These are phyloP conservation scores for Phlegmacium glaucopus DNA, from an alignment of 768 basidiomycete species.

Conservation along the genomic window DNA sequence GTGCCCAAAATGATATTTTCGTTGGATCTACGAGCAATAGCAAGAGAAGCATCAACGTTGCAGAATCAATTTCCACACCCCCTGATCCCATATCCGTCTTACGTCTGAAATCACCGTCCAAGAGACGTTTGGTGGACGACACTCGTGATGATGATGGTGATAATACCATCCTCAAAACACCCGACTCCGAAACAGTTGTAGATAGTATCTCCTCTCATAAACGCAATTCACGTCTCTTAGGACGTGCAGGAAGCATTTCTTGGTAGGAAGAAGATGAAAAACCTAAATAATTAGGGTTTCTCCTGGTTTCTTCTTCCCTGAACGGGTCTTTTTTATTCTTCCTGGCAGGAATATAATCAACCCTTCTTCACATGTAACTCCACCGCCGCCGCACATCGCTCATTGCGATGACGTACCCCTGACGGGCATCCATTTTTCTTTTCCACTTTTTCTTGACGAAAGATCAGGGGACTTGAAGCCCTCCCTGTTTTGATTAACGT, in stretches of 20 bases:
- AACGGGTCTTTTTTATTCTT: background rate
- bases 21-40: slow-evolving; percentile 9
- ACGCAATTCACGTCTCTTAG: slow-evolving; percentile 1
- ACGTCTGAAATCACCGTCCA: slow-evolving; percentile 1
- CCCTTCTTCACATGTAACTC: too few relatives aligned
- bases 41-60: background rate
- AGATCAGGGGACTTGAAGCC: too few relatives aligned
- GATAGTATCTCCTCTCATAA: slow-evolving; percentile 6
- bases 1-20: slow-evolving; percentile 46
- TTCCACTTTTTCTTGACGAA: too few relatives aligned
- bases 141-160: background rate
- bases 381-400: too few relatives aligned
- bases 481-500: too few relatives aligned
- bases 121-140: background rate
- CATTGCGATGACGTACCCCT: too few relatives aligned
- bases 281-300: background rate
- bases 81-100: too few relatives aligned
- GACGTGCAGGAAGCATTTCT: background rate
- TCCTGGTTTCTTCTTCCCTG: background rate
- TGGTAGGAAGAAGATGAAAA: background rate
- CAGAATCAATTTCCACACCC: too few relatives aligned
- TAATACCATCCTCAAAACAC: background rate
- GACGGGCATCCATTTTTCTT: too few relatives aligned
- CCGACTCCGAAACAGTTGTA: background rate
- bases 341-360: too few relatives aligned